Conservation (phyloP, 1,139 yeast genomes). For the Suhomyces bolitotheri region DNA sequence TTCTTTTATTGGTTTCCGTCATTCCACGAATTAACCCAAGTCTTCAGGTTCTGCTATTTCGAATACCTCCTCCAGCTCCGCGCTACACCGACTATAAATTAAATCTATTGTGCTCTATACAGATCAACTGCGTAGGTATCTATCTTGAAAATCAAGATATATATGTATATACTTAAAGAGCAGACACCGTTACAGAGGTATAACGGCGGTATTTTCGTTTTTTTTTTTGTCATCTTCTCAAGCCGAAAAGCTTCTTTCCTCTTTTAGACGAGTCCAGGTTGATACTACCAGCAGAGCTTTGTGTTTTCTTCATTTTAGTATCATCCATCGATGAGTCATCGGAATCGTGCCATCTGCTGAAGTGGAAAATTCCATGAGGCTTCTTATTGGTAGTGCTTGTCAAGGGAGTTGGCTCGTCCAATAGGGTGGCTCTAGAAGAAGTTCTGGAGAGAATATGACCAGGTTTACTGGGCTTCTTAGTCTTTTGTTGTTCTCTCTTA, state of each 20-base stretch:
- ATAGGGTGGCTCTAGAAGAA: constrained; percentile 12
- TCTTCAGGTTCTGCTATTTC: no score
- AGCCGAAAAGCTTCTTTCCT: constrained; percentile 10
- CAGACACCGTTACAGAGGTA: no score
- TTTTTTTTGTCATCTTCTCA: constrained; percentile 5
- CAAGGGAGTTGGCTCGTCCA: constrained; percentile 4
- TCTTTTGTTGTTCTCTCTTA: constrained; percentile 1
- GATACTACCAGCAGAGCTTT: constrained; percentile 15
- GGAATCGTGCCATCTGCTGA: constrained; percentile 20
- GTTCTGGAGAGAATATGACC: constrained; percentile 7
- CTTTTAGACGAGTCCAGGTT: constrained; percentile 13
- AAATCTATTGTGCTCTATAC: background rate
- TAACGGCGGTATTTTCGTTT: no score
- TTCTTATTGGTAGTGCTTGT: constrained; percentile 12
- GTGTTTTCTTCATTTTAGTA: constrained; percentile 3
- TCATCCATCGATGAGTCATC: constrained; percentile 8
- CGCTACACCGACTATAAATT: no score
- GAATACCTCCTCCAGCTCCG: no score
- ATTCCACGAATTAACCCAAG: no score
- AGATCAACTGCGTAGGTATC: background rate
- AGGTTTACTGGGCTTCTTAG: constrained; percentile 1
- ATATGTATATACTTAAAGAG: background rate
- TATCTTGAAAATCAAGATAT: no score
- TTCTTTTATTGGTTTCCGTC: no score
- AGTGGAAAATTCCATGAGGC: constrained; percentile 27